Conservation (phyloP, 2,329 filamentous ascomycete species). For the Monilinia fructigena region DNA sequence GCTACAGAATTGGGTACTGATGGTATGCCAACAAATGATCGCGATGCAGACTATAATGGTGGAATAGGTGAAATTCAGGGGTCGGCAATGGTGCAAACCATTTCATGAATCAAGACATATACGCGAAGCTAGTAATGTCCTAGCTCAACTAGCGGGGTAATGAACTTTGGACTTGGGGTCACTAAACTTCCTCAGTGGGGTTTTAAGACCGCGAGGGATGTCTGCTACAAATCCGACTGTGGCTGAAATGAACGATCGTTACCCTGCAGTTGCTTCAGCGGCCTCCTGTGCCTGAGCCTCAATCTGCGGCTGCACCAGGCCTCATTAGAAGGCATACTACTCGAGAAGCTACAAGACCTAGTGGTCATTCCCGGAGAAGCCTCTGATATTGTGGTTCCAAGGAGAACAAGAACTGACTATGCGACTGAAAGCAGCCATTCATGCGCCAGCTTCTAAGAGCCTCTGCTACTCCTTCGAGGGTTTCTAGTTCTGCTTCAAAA, state of each 20-base stretch:
- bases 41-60: slow-evolving; percentile 42
- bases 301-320: slow-evolving; percentile 23
- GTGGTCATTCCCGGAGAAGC: slow-evolving; percentile 20
- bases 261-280: slow-evolving; percentile 25
- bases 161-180: slow-evolving; percentile 39
- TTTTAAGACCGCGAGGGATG: slow-evolving; percentile 31
- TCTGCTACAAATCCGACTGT: slow-evolving; percentile 23
- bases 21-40: slow-evolving; percentile 25
- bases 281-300: slow-evolving; percentile 20
- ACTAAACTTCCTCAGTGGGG: slow-evolving; percentile 40
- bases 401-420: slow-evolving; percentile 35
- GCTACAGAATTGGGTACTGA: slow-evolving; percentile 47
- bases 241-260: slow-evolving; percentile 29
- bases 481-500: neutral
- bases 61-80: slow-evolving; percentile 46
- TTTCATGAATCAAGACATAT: slow-evolving; percentile 60
- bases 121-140: slow-evolving; percentile 40
- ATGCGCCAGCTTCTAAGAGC: slow-evolving; percentile 30
- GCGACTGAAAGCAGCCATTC: slow-evolving; percentile 35
- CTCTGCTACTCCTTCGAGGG: slow-evolving; percentile 13
- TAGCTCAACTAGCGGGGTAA: slow-evolving; percentile 36
- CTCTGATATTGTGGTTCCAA: slow-evolving; percentile 33
- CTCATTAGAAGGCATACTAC: slow-evolving; percentile 35
- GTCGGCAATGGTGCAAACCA: slow-evolving; percentile 54
- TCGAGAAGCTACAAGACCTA: slow-evolving; percentile 31